Evolutionary conservation across 352 stramenopile species (phyloP).

Genomic region (Phytophthora pseudosyringae): DNA sequence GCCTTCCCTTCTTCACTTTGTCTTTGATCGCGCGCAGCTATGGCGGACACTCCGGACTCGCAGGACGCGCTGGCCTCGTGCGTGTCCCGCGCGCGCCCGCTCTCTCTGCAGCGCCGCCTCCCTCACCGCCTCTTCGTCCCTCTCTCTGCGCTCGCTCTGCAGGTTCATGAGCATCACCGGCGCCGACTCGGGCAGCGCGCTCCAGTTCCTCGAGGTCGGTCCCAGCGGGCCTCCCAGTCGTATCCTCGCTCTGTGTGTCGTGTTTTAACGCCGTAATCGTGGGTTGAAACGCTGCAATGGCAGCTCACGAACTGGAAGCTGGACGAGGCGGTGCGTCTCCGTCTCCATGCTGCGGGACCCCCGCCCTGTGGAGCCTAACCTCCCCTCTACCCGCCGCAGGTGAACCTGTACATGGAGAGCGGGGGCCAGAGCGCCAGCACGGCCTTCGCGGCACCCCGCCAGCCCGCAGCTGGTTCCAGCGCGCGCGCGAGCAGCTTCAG

Average conservation of each 20-base stretch:
- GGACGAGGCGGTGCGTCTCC: conserved; percentile 60
- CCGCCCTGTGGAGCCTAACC: background rate
- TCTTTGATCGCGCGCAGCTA: conserved; percentile 9
- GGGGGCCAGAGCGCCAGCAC: conserved; percentile 39
- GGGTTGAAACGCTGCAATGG: conserved; percentile 6
- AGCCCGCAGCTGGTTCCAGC: conserved; percentile 2
- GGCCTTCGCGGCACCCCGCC: conserved; percentile 17
- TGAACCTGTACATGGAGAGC: conserved; percentile 89
- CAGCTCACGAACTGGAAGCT: conserved; percentile 83
- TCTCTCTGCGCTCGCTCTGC: background rate
- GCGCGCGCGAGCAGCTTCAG: conserved; percentile 3
- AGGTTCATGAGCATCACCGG: conserved; percentile 91
- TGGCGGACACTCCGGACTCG: conserved; percentile 28
- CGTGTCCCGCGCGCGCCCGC: conserved; percentile 6
- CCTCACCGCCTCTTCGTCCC: background rate
- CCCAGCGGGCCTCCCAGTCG: background rate
- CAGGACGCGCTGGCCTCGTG: conserved; percentile 59
- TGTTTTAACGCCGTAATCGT: conserved; percentile 11
- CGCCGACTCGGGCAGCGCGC: conserved; percentile 62
- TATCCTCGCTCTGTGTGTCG: conserved; percentile 2
- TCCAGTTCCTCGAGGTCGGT: conserved; percentile 76
- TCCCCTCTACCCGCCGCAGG: conserved; percentile 29
- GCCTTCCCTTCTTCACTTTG: conserved; percentile 9
- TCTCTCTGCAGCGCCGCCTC: background rate
- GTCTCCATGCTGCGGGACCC: background rate